Evolutionary conservation across 257 asterid species (phyloP), one percentile per base, ranked within the genome.

Genomic region (Fraxinus quadrangulata): DNA sequence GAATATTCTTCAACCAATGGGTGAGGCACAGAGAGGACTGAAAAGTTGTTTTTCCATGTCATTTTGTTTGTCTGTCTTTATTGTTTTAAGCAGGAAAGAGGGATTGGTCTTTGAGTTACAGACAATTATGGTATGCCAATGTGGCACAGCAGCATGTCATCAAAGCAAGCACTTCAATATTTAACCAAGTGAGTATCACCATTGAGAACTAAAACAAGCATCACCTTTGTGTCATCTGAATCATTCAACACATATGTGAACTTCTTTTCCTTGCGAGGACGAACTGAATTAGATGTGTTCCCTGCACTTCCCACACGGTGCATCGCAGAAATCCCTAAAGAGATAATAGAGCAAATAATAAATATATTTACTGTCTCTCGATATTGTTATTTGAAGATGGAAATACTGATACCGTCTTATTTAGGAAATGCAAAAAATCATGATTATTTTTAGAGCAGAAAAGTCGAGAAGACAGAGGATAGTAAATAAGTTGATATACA

Each of bases 271-370:
- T 94, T 94, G 83, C 97, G 91, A 69, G 86, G 84, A 78, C 99
- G 96, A 75, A 79, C 88, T 45, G 99, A 92, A 85, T 87, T 83
- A 78, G 93, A 77, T 23, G 96, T 77, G 79, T 86, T 92, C 82
- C 97, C 97, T 72, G 95, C 82, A 89, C 99, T 94, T 76, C 92
- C 95, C 83, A 94, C 99, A 77, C 97, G 97, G 89, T 94, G 97
- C 99, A 94, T 94, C 70, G 89, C 92, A 82, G 81, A 77, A 84
- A 81, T 40, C 49, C 82, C 97, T 92, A 86, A 69, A 84, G 77
- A 67, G 36, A 24, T 47, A 78, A 75, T 59, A 81, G 69, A 61
- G 79, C 39, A 67, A 45, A 34, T 39, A 63, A 79, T 40, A 77
- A 77, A 40, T n/a, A 30, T 40, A 73, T 12, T 37, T 2, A 42